Percentiles rank a stretch among this genome's conserved stretches.
Evolutionary conservation across 305 asterid genomes (phyloP).

Genomic region (Rubia balearica): DNA sequence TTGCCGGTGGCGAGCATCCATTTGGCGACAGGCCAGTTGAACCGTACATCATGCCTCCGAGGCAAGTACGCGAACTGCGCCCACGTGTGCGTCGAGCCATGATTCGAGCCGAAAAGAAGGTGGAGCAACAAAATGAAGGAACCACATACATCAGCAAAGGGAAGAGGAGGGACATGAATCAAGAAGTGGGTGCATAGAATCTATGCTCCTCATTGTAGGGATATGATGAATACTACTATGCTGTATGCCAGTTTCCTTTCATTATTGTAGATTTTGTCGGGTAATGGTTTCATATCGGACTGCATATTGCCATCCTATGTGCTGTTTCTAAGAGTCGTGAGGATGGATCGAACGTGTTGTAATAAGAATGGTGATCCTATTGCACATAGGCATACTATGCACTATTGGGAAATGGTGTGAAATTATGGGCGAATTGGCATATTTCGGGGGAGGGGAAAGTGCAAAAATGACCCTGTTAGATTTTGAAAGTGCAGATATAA

Average conservation of each 20-base stretch:
- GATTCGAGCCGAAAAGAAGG: constrained; percentile 91
- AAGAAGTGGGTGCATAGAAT: constrained; percentile 32
- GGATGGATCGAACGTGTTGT: no score
- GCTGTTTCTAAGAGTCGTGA: no score
- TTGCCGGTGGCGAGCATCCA: constrained; percentile 76
- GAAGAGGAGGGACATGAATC: constrained; percentile 44
- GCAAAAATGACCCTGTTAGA: no score
- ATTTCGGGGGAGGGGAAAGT: no score
- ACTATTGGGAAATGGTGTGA: no score
- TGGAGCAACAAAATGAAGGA: constrained; percentile 55
- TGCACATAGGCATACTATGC: no score
- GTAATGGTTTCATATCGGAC: background rate
- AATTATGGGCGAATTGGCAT: no score
- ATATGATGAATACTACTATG: background rate
- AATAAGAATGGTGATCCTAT: no score
- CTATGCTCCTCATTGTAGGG: background rate
- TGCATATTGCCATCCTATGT: background rate
- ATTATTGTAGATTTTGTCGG: background rate
- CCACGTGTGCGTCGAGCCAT: constrained; percentile 81
- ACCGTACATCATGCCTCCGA: constrained; percentile 63
- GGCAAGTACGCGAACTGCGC: constrained; percentile 88
- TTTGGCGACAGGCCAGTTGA: constrained; percentile 76
- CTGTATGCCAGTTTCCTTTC: background rate
- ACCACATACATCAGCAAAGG: constrained; percentile 42
- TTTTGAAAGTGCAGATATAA: no score